phyloP scores from a whole-genome alignment of 148 eudicot species.

The Nepenthes gracilis region DNA sequence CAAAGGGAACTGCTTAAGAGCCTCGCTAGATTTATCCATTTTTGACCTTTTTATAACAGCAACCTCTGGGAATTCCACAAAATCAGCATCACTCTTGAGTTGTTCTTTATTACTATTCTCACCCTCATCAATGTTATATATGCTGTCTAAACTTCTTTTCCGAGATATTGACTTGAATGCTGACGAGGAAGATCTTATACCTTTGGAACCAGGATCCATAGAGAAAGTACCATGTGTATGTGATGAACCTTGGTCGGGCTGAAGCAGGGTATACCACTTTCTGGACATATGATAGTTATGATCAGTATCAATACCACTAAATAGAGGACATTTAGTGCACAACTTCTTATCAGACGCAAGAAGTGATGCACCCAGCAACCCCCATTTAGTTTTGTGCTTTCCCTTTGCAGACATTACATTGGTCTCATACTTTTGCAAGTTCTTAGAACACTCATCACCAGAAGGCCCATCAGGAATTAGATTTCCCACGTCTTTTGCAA shows the following conservation, averaged over 20 bases:
- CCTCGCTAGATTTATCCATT: constrained; percentile 10
- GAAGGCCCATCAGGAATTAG: too few species aligned
- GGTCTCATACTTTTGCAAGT: constrained; percentile 10
- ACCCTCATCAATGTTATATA: constrained; percentile 12
- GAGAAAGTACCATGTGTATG: constrained; percentile 13
- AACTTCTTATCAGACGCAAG: constrained; percentile 13
- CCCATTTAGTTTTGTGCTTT: constrained; percentile 23
- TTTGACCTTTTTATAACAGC: constrained; percentile 23
- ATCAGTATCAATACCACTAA: constrained; percentile 13
- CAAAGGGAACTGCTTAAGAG: background rate
- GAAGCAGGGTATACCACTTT: constrained; percentile 14
- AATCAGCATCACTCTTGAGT: constrained; percentile 15
- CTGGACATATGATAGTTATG: constrained; percentile 11
- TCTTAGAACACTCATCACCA: background rate
- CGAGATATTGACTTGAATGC: constrained; percentile 19
- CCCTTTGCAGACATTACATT: constrained; percentile 16
- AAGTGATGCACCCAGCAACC: constrained; percentile 11
- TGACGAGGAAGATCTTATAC: constrained; percentile 20
- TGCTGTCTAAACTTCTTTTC: constrained; percentile 19
- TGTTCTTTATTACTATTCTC: constrained; percentile 8
- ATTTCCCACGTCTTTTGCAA: too few species aligned
- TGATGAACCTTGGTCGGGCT: constrained; percentile 14
- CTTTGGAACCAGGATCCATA: constrained; percentile 9
- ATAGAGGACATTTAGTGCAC: constrained; percentile 13
- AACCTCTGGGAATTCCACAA: constrained; percentile 18